Evolutionary conservation across 2,329 filamentous ascomycete species (phyloP).

Genomic region (Anisogramma anomala): DNA sequence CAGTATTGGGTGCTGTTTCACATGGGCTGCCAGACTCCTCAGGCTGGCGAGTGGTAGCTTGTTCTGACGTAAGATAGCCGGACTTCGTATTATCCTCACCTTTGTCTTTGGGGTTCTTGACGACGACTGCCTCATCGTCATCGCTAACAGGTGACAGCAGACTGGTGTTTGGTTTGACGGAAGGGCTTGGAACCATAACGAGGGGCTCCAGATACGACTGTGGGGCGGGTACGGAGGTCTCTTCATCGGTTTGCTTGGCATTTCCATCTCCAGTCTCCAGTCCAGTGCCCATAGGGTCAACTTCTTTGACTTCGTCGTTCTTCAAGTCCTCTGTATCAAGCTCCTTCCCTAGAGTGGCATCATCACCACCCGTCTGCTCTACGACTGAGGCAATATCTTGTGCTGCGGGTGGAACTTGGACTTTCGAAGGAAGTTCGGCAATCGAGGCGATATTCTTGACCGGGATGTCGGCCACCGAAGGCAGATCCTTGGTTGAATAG

Average conservation of each 20-base stretch:
- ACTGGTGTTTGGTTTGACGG: slow-evolving; percentile 14
- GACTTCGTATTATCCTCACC: slow-evolving; percentile 4
- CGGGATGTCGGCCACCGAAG: slow-evolving; percentile 2
- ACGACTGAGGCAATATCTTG: not conserved
- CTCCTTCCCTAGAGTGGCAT: not conserved
- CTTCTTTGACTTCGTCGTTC: slow-evolving; percentile 4
- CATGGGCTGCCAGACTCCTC: slow-evolving; percentile 4
- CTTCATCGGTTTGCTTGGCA: slow-evolving; percentile 15
- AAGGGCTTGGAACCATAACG: slow-evolving; percentile 11
- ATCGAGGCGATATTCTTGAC: not conserved
- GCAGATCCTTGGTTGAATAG: not conserved
- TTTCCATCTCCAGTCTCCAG: slow-evolving; percentile 17
- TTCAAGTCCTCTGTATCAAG: not conserved
- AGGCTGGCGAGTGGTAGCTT: not conserved
- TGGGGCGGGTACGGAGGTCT: slow-evolving; percentile 22
- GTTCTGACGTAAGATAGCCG: slow-evolving; percentile 7
- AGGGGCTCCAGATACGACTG: slow-evolving; percentile 13
- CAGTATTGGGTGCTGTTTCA: slow-evolving; percentile 7
- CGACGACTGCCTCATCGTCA: slow-evolving; percentile 31
- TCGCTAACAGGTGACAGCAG: slow-evolving; percentile 22
- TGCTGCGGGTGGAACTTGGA: not conserved
- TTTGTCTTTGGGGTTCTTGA: slow-evolving; percentile 17
- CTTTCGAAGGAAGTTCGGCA: not conserved
- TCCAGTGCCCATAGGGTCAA: slow-evolving; percentile 17
- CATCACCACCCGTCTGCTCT: not conserved